Conservation (phyloP, 345 rosid genomes). For the Melastoma malabathricum region DNA sequence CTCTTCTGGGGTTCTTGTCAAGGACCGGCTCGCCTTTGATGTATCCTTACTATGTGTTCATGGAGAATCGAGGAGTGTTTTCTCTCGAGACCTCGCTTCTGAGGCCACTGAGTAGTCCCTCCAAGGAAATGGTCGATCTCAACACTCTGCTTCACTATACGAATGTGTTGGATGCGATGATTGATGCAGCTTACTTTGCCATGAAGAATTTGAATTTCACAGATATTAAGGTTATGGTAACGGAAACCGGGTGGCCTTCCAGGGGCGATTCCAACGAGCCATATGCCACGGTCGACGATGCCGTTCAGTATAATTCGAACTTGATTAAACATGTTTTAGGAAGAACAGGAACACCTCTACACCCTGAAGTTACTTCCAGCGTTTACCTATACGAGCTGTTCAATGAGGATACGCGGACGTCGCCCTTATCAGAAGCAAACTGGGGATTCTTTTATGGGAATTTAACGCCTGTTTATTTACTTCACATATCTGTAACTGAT, state of each 20-base stretch:
- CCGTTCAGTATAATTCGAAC: conserved; percentile 80
- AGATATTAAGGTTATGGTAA: conserved; percentile 67
- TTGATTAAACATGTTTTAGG: conserved; percentile 82
- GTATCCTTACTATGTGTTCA: conserved; percentile 89
- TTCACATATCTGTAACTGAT: conserved; percentile 87
- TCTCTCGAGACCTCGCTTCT: conserved; percentile 77
- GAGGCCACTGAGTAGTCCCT: conserved; percentile 55
- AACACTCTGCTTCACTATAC: conserved; percentile 91
- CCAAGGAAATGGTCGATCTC: conserved; percentile 95
- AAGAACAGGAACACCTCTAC: conserved; percentile 68
- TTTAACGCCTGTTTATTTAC: conserved; percentile 72
- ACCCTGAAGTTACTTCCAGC: conserved; percentile 67
- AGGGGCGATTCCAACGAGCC: conserved; percentile 79
- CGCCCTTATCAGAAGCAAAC: conserved; percentile 70
- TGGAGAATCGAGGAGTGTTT: conserved; percentile 92
- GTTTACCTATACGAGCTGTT: conserved; percentile 78
- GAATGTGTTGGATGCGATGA: conserved; percentile 88
- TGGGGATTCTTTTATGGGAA: conserved; percentile 90
- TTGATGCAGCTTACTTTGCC: conserved; percentile 82
- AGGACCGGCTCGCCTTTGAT: conserved; percentile 73
- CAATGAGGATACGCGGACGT: conserved; percentile 70
- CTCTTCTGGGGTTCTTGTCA: conserved; percentile 72
- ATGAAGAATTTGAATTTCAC: conserved; percentile 83
- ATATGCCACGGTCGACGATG: conserved; percentile 70
- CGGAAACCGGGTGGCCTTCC: conserved; percentile 89